Evolutionary conservation across 2,329 filamentous ascomycete genomes (phyloP), one percentile per base, ranked within the genome.

Genomic region (Huntiella savannae): DNA sequence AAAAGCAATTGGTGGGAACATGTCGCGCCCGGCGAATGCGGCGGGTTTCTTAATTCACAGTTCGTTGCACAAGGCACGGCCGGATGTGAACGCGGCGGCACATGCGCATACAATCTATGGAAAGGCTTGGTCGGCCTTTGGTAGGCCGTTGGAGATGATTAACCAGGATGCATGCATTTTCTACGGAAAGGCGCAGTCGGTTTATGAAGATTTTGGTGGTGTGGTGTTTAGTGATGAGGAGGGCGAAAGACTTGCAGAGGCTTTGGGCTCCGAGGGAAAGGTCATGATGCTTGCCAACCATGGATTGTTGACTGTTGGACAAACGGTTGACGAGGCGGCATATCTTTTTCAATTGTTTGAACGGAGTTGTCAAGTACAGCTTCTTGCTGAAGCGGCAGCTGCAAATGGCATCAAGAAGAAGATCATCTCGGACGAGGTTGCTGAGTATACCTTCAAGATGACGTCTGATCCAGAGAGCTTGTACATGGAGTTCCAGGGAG

Each of bases 1-100:
- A 4, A 68, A 72, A 28, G 67, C 75, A 3, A 67, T 80, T 2
- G 76, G 74, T 13, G 77, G 76, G 7, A 56, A 54, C 0, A 77
- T 77, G 53, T 62, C 68, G 22, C 38, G 41, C 3, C 71, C 75
- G 2, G 71, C 75, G 8, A 82, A 82, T 55, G 70, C 73, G 2
- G 77, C 77, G 0, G 78, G 78, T 1, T 82, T 81, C 56, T 60
- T 79, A 50, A 82, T 83, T 47, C 79, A 82, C 57, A 68, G 66
- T 7, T 75, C 75, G 3, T 63, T 82, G 11, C 71, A 79, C 58
- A 74, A 73, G 58, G 70, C 70, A 1, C 61, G 77, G 32, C 73
- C 73, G 2, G 69, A 79, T 54, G 73, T 78, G 37, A 67, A 74
- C 52, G 77, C 78, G 0, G 73, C 76, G 4, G 81, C 77, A 56